Evolutionary conservation across 179 eudicot species (phyloP).

Genomic region (Camellia oleifera): DNA sequence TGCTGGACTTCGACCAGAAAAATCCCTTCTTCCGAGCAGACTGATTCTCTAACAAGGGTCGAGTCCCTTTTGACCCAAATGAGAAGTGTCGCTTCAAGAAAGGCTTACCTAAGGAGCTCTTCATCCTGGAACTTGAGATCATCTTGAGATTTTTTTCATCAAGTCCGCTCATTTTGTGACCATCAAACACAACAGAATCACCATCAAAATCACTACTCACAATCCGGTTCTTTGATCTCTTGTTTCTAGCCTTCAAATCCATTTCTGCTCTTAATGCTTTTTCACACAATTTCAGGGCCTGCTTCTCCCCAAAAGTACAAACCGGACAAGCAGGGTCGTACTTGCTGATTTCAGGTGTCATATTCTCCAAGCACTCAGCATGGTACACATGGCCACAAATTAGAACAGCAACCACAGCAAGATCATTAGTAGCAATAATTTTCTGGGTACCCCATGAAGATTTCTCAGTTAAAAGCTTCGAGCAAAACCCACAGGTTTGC

Average conservation of each 20-base stretch:
- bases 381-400: slow-evolving; percentile 73
- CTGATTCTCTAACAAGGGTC: slow-evolving; percentile 27
- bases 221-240: slow-evolving; percentile 58
- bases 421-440: slow-evolving; percentile 39
- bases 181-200: slow-evolving; percentile 36
- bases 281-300: slow-evolving; percentile 50
- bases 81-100: slow-evolving; percentile 55
- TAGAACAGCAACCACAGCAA: slow-evolving; percentile 65
- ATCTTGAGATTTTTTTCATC: slow-evolving; percentile 33
- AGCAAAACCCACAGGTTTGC: slow-evolving; percentile 77
- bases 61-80: slow-evolving; percentile 39
- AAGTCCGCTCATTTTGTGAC: slow-evolving; percentile 22
- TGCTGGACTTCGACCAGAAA: slow-evolving; percentile 57
- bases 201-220: slow-evolving; percentile 49
- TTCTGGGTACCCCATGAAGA: slow-evolving; percentile 45
- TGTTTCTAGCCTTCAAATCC: slow-evolving; percentile 53
- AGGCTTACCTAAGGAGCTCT: slow-evolving; percentile 34
- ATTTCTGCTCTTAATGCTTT: slow-evolving; percentile 61
- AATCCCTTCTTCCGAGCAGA: slow-evolving; percentile 34
- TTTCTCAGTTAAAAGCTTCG: slow-evolving; percentile 63
- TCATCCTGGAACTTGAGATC: slow-evolving; percentile 38
- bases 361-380: slow-evolving; percentile 70
- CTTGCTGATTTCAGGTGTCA: slow-evolving; percentile 67
- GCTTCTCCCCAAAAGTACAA: slow-evolving; percentile 79
- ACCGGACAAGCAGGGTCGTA: slow-evolving; percentile 80